Evolutionary conservation across 306 rosid species (phyloP), one percentile per base, ranked within the genome.

Genomic region (Hippophae rhamnoides): DNA sequence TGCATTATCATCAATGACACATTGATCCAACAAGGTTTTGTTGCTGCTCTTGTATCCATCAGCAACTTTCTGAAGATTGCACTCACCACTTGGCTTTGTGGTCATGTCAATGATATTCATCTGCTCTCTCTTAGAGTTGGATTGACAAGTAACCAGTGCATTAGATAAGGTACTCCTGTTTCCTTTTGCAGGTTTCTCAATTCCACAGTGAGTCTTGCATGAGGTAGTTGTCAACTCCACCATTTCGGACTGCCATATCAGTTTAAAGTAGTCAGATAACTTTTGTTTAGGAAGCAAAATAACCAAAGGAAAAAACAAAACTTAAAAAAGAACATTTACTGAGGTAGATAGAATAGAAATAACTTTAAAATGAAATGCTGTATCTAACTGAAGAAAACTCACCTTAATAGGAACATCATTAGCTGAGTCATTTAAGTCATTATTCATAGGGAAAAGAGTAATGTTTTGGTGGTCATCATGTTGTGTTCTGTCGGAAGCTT

Each of bases 201-300:
- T 54, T 69, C 64, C 65, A 57, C 58, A 67, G 67, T 61, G 69
- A 65, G 75, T 49, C 73, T 50, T 23, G 58, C 42, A 47, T 13
- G 69, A 59, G 60, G 55, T 52, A 52, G 38, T 73, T 48, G 69
- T 48, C 3, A 64, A 60, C 52, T 69, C 81, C 73, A 64, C 69
- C 62, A 65, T 67, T 64, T 67, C 64, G 60, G 66, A 74, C 86
- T 78, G 92, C 64, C 56, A 79, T 69, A 49, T 54, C 58, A 63
- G 67, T 66, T 38, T 53, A 18, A 61, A 54, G 60, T 52, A 51
- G 44, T 71, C 42, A 64, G 74, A 76, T 54, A 27, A 27, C 38
- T 27, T 27, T 27, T 27, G 38, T 27, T 27, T 27, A 2, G 47
- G 31, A 60, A 65, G 66, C 50, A 23, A 57, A 61, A 55, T 56